phyloP scores from a whole-genome alignment of 139 green algal species.

The Chlorella sp. region DNA sequence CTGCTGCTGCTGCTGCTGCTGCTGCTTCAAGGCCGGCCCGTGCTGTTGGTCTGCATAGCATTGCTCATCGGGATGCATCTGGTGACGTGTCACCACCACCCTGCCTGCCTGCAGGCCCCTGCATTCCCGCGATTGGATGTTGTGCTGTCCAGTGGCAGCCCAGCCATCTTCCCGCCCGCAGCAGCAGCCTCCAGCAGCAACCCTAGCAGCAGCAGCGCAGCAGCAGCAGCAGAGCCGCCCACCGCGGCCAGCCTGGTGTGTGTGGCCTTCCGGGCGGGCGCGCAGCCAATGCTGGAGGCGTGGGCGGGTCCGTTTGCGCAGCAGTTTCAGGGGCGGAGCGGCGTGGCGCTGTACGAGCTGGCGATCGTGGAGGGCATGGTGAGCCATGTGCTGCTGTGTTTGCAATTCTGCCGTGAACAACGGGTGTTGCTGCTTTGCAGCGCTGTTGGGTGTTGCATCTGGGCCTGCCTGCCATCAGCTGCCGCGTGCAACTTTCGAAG shows the following conservation, averaged over 20 bases:
- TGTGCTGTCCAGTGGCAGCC: background rate
- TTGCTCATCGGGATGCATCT: too few species aligned
- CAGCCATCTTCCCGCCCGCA: background rate
- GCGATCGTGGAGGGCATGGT: constrained; percentile 58
- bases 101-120: constrained; percentile 7
- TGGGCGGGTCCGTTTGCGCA: constrained; percentile 45
- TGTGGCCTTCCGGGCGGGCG: constrained; percentile 57
- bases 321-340: background rate
- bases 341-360: constrained; percentile 41
- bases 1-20: too few species aligned
- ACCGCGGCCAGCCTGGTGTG: constrained; percentile 44
- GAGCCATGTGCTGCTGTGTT: background rate
- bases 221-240: background rate
- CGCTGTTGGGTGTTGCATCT: too few species aligned
- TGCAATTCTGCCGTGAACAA: too few species aligned
- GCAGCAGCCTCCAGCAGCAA: background rate
- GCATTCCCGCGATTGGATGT: constrained; percentile 35
- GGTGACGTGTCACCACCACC: too few species aligned
- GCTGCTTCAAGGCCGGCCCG: too few species aligned
- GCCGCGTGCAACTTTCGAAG: too few species aligned
- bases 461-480: too few species aligned
- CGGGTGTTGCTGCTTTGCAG: too few species aligned
- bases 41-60: too few species aligned
- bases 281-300: constrained; percentile 56
- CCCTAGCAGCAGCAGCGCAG: background rate